Conservation (phyloP, 2,329 filamentous ascomycete genomes). For the Colletotrichum magnum region DNA sequence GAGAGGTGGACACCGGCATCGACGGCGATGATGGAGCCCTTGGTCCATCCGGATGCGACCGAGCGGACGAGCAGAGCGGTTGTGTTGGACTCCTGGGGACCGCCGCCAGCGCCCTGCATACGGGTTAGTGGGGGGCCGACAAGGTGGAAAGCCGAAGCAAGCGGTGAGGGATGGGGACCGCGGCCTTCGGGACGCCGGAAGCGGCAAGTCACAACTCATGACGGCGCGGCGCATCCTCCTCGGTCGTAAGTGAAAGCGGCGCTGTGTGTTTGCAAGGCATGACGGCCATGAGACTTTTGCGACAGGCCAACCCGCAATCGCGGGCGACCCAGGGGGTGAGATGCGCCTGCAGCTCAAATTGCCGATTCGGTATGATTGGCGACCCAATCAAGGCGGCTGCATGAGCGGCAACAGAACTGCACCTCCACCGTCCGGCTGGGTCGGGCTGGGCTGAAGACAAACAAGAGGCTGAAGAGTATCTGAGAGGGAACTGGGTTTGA, state of each 20-base stretch:
- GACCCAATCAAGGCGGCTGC: conserved; percentile 28
- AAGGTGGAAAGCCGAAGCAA: not conserved
- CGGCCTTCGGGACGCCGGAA: not conserved
- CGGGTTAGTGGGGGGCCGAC: conserved; percentile 21
- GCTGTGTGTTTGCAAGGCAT: not conserved
- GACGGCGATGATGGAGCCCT: conserved; percentile 88
- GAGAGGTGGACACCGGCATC: conserved; percentile 93
- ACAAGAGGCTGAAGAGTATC: too few species aligned
- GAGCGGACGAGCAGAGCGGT: conserved; percentile 93
- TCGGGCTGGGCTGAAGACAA: not conserved
- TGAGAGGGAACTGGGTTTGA: not conserved
- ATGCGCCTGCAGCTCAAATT: conserved; percentile 21
- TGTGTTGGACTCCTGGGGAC: conserved; percentile 89
- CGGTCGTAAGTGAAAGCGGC: not conserved
- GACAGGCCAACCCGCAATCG: conserved; percentile 7
- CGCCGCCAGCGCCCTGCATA: conserved; percentile 85
- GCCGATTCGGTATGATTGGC: conserved; percentile 29
- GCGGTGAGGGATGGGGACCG: not conserved
- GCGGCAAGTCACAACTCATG: not conserved
- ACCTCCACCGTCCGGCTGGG: conserved; percentile 24
- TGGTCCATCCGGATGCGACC: conserved; percentile 81
- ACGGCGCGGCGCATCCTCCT: not conserved
- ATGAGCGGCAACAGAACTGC: conserved; percentile 23
- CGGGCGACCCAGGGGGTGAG: conserved; percentile 15
- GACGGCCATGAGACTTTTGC: not conserved